Evolutionary conservation across 2,329 filamentous ascomycete genomes (phyloP).

Genomic region (Paradendryphiella salina): DNA sequence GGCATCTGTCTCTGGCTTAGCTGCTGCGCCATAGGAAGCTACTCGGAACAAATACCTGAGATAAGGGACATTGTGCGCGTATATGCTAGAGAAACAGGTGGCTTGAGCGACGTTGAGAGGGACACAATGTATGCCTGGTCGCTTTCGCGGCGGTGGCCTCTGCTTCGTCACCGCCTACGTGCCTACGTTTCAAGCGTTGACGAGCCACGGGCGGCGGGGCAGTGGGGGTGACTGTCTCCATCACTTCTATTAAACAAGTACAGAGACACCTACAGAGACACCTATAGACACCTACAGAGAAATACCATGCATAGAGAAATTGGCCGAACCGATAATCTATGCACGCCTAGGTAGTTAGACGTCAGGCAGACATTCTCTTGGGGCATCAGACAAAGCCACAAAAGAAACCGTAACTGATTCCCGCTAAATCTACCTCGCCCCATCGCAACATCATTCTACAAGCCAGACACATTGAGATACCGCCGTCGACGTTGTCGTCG

Average conservation of each 20-base stretch:
- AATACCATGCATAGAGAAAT: too few relatives aligned
- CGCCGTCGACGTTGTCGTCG: background rate
- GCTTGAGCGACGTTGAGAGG: too few relatives aligned
- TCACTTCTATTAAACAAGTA: too few relatives aligned
- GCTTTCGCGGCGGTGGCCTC: constrained; percentile 7
- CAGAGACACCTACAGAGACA: too few relatives aligned
- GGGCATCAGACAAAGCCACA: too few relatives aligned
- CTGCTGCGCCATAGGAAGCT: background rate
- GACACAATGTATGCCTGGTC: constrained; percentile 19
- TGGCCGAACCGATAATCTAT: too few relatives aligned
- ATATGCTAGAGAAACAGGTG: background rate
- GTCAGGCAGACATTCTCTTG: too few relatives aligned
- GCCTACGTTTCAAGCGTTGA: constrained; percentile 5
- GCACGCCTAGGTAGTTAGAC: too few relatives aligned
- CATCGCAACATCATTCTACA: too few relatives aligned
- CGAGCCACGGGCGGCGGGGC: constrained; percentile 10
- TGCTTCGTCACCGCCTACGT: constrained; percentile 14
- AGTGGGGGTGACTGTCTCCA: constrained; percentile 11
- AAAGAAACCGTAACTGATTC: too few relatives aligned
- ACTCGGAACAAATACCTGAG: constrained; percentile 17
- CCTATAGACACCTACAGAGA: background rate
- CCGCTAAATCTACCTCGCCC: too few relatives aligned
- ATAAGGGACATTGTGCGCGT: constrained; percentile 21
- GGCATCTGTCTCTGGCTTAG: constrained; percentile 53
- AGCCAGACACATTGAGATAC: too few relatives aligned